Percentiles rank a stretch among this genome's conserved stretches.
Conservation (phyloP, 2,329 filamentous ascomycete species). For the Aspergillus aculeatus region DNA sequence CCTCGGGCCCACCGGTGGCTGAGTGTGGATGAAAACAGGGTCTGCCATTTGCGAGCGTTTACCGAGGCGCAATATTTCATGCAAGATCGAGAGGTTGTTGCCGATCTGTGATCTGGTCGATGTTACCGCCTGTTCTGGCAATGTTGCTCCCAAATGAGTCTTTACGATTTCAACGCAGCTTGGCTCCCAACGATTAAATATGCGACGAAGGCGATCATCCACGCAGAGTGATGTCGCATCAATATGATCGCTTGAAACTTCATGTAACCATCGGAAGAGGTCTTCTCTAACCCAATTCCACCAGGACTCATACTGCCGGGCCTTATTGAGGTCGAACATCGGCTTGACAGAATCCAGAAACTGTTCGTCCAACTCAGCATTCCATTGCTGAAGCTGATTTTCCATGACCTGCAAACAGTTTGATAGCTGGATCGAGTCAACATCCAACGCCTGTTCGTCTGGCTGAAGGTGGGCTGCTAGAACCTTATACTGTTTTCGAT, state of each 20-base stretch:
- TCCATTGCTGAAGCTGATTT: slow-evolving; percentile 25
- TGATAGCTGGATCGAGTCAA: neutral
- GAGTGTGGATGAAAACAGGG: slow-evolving; percentile 13
- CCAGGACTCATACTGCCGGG: slow-evolving; percentile 33
- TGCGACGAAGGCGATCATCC: slow-evolving; percentile 7
- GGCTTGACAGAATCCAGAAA: slow-evolving; percentile 32
- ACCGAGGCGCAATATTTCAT: slow-evolving; percentile 9
- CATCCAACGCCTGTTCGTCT: neutral
- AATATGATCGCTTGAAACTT: neutral
- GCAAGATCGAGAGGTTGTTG: neutral
- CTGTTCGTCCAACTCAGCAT: slow-evolving; percentile 30
- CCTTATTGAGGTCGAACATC: slow-evolving; percentile 28
- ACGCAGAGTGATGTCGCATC: neutral
- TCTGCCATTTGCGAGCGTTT: slow-evolving; percentile 1
- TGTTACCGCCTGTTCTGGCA: neutral
- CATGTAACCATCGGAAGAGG: slow-evolving; percentile 12
- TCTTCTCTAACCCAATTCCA: slow-evolving; percentile 40
- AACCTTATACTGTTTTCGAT: slow-evolving; percentile 11
- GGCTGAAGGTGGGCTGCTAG: slow-evolving; percentile 12
- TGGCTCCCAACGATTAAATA: slow-evolving; percentile 19
- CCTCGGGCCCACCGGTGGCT: slow-evolving; percentile 12
- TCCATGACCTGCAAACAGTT: slow-evolving; percentile 9
- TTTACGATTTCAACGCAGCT: slow-evolving; percentile 15
- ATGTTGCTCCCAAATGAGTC: neutral
- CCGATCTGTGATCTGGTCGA: too few relatives aligned